These are phyloP conservation scores for Hypoxylon sp. DNA, from an alignment of 2,329 filamentous ascomycete genomes.

Conservation along the genomic window DNA sequence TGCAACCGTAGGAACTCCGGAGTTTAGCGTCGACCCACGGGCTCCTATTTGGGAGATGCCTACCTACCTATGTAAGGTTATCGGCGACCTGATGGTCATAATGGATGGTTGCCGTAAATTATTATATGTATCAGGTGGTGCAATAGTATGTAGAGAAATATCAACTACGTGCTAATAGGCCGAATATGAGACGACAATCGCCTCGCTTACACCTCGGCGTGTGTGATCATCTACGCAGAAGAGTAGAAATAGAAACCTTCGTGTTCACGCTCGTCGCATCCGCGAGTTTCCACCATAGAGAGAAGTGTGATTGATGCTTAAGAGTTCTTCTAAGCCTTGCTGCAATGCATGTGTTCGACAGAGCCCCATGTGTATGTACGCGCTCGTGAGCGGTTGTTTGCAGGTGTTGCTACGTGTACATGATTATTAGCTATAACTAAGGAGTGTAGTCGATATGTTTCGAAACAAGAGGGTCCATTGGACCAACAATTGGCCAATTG, in stretches of 20 bases:
- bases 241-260: conserved; percentile 11
- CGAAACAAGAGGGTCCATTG: conserved; percentile 29
- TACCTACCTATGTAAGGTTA: conserved; percentile 1
- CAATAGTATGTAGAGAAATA: conserved; percentile 7
- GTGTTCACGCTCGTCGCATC: conserved; percentile 22
- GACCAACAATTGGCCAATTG: conserved; percentile 29
- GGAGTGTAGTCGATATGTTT: conserved; percentile 36
- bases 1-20: conserved; percentile 27
- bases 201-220: conserved; percentile 27
- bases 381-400: conserved; percentile 23
- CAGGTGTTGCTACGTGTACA: conserved; percentile 35
- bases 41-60: conserved; percentile 18
- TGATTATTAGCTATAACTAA: conserved; percentile 15
- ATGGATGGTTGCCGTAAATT: conserved; percentile 6
- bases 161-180: conserved; percentile 7
- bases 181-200: conserved; percentile 37
- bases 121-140: conserved; percentile 20
- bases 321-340: conserved; percentile 31
- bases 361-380: conserved; percentile 27
- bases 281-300: conserved; percentile 26
- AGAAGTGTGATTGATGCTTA: conserved; percentile 40
- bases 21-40: conserved; percentile 36
- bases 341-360: conserved; percentile 42
- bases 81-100: conserved; percentile 22
- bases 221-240: conserved; percentile 42